Conservation (phyloP, 352 stramenopile species). For the Globisporangium solare region DNA sequence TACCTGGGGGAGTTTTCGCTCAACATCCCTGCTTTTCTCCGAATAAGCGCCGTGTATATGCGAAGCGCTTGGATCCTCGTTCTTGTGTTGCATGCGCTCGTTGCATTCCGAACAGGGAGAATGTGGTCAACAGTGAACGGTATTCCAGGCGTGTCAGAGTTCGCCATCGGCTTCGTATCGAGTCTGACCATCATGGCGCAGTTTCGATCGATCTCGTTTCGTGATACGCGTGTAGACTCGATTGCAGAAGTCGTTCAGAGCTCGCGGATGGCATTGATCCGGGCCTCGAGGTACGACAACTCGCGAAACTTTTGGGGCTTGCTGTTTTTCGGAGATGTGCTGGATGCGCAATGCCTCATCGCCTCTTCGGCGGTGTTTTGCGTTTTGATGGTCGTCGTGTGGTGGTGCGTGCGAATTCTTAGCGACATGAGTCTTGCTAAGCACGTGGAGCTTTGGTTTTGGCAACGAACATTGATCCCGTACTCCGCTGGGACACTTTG, state of each 20-base stretch:
- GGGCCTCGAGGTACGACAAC: constrained; percentile 3
- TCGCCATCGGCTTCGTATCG: constrained; percentile 19
- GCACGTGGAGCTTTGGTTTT: constrained; percentile 6
- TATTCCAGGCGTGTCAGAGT: constrained; percentile 19
- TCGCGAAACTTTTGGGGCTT: constrained; percentile 2
- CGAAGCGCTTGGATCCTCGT: constrained; percentile 18
- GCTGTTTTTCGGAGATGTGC: background rate
- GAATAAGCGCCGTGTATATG: constrained; percentile 9
- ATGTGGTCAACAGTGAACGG: constrained; percentile 13
- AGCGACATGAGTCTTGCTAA: background rate
- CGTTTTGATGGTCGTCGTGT: background rate
- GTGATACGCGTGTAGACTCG: constrained; percentile 5
- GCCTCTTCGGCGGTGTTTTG: background rate
- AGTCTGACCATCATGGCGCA: constrained; percentile 10
- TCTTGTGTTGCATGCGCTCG: constrained; percentile 10
- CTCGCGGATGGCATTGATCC: background rate
- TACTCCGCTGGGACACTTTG: constrained; percentile 14
- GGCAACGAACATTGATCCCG: constrained; percentile 2
- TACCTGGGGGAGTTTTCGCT: constrained; percentile 10
- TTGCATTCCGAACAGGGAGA: constrained; percentile 5
- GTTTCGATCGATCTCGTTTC: constrained; percentile 10
- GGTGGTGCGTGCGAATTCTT: background rate
- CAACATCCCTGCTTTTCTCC: constrained; percentile 6
- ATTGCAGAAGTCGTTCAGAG: constrained; percentile 4
- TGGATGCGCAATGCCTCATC: constrained; percentile 3